A percentile compares a stretch with the other conserved stretches of the same genome.
Conservation (phyloP, 2,329 filamentous ascomycete genomes). For the Pseudogymnoascus sp. region DNA sequence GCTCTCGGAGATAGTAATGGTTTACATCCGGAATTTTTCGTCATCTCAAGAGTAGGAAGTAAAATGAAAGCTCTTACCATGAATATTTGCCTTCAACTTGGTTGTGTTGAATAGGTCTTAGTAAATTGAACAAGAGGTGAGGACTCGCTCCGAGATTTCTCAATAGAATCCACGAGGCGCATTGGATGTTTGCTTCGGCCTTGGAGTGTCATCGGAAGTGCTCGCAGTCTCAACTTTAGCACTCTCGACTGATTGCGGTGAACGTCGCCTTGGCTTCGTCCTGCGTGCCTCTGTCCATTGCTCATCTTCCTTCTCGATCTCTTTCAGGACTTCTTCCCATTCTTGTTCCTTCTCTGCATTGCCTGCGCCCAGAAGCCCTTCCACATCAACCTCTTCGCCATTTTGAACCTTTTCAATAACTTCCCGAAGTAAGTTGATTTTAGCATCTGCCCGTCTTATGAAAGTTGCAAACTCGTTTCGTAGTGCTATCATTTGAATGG, state of each 20-base stretch:
- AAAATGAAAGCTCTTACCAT: background rate
- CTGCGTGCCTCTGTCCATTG: constrained; percentile 29
- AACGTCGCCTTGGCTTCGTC: constrained; percentile 19
- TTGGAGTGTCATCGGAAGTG: constrained; percentile 8
- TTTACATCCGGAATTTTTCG: constrained; percentile 99
- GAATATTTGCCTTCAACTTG: background rate
- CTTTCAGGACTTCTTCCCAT: constrained; percentile 73
- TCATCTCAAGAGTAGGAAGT: constrained; percentile 48
- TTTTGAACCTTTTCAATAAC: constrained; percentile 61
- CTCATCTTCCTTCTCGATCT: constrained; percentile 57
- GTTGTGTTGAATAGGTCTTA: background rate
- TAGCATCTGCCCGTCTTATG: constrained; percentile 66
- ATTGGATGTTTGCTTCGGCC: constrained; percentile 17
- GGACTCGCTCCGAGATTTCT: background rate
- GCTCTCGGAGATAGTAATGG: constrained; percentile 71
- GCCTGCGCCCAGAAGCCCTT: constrained; percentile 70
- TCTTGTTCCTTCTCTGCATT: constrained; percentile 66
- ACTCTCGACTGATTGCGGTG: background rate
- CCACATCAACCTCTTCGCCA: constrained; percentile 77
- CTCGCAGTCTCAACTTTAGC: background rate
- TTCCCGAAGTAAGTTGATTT: constrained; percentile 68
- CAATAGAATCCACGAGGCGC: constrained; percentile 27
- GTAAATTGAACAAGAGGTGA: background rate
- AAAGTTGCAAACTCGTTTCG: constrained; percentile 67
- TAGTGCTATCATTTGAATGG: constrained; percentile 82